Evolutionary conservation across 2,329 filamentous ascomycete genomes (phyloP).

Genomic region (Madurella mycetomatis): DNA sequence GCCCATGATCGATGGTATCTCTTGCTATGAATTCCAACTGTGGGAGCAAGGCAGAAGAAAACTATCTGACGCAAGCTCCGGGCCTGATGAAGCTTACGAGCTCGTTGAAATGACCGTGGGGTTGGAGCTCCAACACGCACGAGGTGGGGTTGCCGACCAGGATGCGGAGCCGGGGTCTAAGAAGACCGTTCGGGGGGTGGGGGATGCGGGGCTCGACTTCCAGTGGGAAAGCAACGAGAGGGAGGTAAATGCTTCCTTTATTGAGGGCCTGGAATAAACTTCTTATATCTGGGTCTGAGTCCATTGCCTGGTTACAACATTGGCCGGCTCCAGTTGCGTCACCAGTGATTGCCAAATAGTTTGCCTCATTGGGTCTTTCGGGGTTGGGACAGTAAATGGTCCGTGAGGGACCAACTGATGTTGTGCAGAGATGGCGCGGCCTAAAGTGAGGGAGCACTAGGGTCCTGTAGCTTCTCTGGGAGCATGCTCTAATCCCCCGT

Average conservation of each 20-base stretch:
- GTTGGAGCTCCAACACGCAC: neutral
- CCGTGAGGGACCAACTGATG: no score
- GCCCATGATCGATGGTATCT: constrained; percentile 31
- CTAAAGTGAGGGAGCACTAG: no score
- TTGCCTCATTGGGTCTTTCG: no score
- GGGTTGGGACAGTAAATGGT: no score
- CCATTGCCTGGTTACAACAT: no score
- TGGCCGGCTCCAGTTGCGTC: no score
- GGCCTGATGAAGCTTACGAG: no score
- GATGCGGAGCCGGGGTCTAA: neutral
- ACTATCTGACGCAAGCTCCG: neutral
- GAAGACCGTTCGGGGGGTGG: neutral
- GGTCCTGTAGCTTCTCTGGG: no score
- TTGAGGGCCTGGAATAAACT: neutral
- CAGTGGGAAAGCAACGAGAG: neutral
- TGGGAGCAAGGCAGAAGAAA: neutral
- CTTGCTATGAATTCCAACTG: neutral
- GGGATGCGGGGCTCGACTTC: neutral
- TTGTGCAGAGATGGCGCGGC: no score
- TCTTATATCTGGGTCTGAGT: neutral
- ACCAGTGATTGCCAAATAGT: no score
- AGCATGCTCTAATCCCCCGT: no score
- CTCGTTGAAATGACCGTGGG: neutral
- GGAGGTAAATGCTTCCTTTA: neutral
- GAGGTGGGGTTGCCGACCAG: neutral